Evolutionary conservation across 164 flowering plant genomes (phyloP).

Genomic region (Tetrastigma voinierianum): DNA sequence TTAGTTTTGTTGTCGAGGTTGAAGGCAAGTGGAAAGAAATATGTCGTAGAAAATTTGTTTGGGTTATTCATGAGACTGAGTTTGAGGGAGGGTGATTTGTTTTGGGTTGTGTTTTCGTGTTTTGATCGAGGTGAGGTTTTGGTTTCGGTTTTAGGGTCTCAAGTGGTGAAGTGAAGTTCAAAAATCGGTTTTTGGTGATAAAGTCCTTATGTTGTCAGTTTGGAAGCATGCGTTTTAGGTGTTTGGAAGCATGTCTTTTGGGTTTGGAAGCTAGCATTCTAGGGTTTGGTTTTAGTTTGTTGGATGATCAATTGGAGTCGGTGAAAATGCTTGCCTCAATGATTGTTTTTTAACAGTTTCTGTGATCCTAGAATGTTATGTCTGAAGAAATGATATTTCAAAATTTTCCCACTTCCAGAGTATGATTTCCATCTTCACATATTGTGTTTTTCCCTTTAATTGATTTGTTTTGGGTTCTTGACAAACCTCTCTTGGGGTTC

Average conservation of each 20-base stretch:
- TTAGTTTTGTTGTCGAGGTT: neutral
- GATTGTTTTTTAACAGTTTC: too few species aligned
- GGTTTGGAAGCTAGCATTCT: slow-evolving; percentile 8
- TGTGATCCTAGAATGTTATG: too few species aligned
- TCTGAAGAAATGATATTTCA: too few species aligned
- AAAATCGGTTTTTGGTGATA: neutral
- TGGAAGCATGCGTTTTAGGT: slow-evolving; percentile 9
- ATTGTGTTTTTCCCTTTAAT: too few species aligned
- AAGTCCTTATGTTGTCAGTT: slow-evolving; percentile 7
- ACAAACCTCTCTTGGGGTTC: too few species aligned
- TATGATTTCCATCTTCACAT: too few species aligned
- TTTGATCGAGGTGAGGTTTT: neutral
- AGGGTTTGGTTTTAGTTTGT: slow-evolving; percentile 8
- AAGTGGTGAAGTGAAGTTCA: neutral
- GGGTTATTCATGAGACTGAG: neutral
- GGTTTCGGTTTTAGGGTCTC: neutral
- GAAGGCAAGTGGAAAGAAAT: neutral
- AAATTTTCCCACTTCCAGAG: too few species aligned
- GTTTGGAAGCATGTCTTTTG: neutral
- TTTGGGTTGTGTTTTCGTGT: neutral
- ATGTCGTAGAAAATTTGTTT: neutral
- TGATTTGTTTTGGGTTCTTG: too few species aligned
- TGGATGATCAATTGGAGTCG: slow-evolving; percentile 12
- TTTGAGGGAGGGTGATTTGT: neutral
- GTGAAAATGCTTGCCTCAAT: too few species aligned